A percentile compares a stretch with the other conserved stretches of the same genome.
phyloP scores from a whole-genome alignment of 306 rosid species.

The Pachyrhizus erosus region DNA sequence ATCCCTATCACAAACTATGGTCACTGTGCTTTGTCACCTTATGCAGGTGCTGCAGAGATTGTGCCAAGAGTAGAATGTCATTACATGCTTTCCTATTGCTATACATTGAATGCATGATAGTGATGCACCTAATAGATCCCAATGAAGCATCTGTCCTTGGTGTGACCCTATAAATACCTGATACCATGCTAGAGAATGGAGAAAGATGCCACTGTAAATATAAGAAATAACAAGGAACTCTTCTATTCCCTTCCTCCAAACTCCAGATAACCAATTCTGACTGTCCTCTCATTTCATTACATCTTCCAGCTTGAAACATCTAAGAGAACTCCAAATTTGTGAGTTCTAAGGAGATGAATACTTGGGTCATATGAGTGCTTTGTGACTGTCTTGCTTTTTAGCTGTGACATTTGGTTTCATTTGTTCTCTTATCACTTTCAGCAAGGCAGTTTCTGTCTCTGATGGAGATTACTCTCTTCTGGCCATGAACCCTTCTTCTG shows the following conservation, averaged over 20 bases:
- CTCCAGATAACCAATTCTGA: background rate
- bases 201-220: background rate
- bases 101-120: too few relatives aligned
- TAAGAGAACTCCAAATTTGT: background rate
- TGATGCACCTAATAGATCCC: background rate
- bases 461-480: slow-evolving; percentile 12
- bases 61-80: slow-evolving; percentile 1
- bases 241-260: slow-evolving; percentile 10
- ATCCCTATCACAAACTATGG: slow-evolving; percentile 17
- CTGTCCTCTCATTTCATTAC: slow-evolving; percentile 5
- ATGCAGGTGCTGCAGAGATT: background rate
- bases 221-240: background rate
- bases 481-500: background rate
- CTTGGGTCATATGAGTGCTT: background rate
- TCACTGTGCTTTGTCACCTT: background rate
- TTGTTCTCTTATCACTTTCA: background rate
- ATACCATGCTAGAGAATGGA: background rate
- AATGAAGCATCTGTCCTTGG: slow-evolving; percentile 5
- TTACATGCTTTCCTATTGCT: too few relatives aligned
- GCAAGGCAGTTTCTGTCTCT: background rate
- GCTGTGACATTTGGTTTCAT: background rate
- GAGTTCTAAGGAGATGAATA: slow-evolving; percentile 21
- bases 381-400: background rate
- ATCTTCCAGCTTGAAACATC: slow-evolving; percentile 1
- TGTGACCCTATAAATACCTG: background rate